Percentiles rank a stretch among this genome's conserved stretches.
Evolutionary conservation across 768 basidiomycete species (phyloP).

Genomic region (Ephemerocybe angulata): DNA sequence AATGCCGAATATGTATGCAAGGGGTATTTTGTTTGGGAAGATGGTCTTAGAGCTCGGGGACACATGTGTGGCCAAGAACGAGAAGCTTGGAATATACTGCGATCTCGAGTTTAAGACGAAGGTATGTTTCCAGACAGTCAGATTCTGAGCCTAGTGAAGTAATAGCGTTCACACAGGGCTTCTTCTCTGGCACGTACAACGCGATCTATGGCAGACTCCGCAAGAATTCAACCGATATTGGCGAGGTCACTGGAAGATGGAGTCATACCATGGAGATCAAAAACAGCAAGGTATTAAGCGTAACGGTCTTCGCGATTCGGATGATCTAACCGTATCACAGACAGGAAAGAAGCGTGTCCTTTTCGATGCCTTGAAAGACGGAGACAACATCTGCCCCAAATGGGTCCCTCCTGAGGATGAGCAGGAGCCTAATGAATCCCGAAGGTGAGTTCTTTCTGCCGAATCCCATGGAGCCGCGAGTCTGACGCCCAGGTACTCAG

Average conservation of each 20-base stretch:
- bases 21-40: slow-evolving; percentile 84
- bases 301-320: neutral
- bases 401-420: slow-evolving; percentile 80
- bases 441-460: no score
- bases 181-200: slow-evolving; percentile 97
- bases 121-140: slow-evolving; percentile 34
- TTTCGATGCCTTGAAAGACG: slow-evolving; percentile 81
- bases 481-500: no score
- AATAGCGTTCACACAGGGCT: slow-evolving; percentile 55
- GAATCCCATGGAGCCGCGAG: no score
- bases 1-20: slow-evolving; percentile 98
- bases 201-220: slow-evolving; percentile 79
- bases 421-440: slow-evolving; percentile 89
- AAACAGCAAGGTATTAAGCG: slow-evolving; percentile 55
- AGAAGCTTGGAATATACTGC: slow-evolving; percentile 65
- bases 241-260: slow-evolving; percentile 91
- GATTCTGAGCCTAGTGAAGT: neutral
- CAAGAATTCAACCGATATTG: slow-evolving; percentile 58
- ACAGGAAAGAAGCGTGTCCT: slow-evolving; percentile 67
- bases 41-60: slow-evolving; percentile 98
- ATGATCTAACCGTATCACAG: slow-evolving; percentile 31
- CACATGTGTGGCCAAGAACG: slow-evolving; percentile 79
- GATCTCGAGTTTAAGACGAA: slow-evolving; percentile 98
- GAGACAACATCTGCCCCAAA: slow-evolving; percentile 71
- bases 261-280: slow-evolving; percentile 86